Conservation (phyloP, 176 grass and related monocot genomes). For the Paspalum notatum region DNA sequence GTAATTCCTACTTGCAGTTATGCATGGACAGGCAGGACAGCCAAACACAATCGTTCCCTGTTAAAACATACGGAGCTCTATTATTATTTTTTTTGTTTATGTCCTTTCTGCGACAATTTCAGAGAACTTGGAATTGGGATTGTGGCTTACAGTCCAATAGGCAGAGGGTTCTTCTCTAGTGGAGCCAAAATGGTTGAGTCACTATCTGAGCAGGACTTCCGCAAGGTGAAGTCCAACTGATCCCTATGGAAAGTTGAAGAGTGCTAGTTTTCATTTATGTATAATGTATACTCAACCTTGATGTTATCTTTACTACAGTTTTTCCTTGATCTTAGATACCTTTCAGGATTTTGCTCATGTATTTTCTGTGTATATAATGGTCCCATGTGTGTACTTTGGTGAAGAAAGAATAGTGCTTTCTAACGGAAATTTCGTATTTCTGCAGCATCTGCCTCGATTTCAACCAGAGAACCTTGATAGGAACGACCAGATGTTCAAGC, state of each 20-base stretch:
- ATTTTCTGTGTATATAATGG: too few species aligned
- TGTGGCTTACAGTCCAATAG: conserved; percentile 19
- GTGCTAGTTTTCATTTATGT: too few species aligned
- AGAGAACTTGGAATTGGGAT: conserved; percentile 71
- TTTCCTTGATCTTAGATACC: background rate
- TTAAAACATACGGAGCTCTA: background rate
- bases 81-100: background rate
- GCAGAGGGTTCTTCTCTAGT: too few species aligned
- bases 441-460: background rate
- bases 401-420: too few species aligned
- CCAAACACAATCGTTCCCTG: too few species aligned
- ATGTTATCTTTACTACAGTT: too few species aligned
- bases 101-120: background rate
- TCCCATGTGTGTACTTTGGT: too few species aligned
- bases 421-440: background rate
- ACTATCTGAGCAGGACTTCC: conserved; percentile 45
- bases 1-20: conserved; percentile 71
- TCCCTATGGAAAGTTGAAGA: background rate
- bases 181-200: conserved; percentile 46
- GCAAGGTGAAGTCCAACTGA: conserved; percentile 39
- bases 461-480: background rate
- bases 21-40: too few species aligned
- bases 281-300: too few species aligned
- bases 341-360: background rate
- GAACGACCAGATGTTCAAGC: background rate